phyloP scores from a whole-genome alignment of 495 filamentous ascomycete genomes.

The Neurospora tetraspora region DNA sequence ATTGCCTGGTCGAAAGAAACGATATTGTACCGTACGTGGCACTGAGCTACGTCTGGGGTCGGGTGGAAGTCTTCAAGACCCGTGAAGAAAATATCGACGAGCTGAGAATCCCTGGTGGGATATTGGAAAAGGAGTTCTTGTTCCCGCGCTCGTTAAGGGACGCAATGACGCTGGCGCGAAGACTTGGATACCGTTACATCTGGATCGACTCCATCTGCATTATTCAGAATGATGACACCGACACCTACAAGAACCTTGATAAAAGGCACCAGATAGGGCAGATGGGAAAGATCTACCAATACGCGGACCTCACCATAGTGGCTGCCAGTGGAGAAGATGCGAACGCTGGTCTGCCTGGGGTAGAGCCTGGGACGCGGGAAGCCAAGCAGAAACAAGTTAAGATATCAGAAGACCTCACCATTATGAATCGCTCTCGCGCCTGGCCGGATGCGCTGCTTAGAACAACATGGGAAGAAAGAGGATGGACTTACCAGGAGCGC shows the following conservation, averaged over 20 bases:
- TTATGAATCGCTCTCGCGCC: neutral
- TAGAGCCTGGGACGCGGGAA: neutral
- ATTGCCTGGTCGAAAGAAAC: neutral
- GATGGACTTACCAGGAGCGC: neutral
- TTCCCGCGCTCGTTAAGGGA: neutral
- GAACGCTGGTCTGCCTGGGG: neutral
- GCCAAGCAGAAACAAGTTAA: neutral
- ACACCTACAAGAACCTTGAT: neutral
- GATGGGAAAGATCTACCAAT: conserved; percentile 12
- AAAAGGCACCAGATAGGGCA: conserved; percentile 16
- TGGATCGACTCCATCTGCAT: conserved; percentile 23
- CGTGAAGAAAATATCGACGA: neutral
- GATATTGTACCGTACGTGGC: neutral
- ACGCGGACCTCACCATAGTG: conserved; percentile 1
- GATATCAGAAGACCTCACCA: neutral
- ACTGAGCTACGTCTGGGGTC: neutral
- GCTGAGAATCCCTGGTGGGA: neutral
- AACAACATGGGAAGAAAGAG: neutral
- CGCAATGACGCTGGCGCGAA: neutral
- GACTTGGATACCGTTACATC: conserved; percentile 5
- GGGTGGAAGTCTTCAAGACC: neutral
- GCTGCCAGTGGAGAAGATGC: neutral
- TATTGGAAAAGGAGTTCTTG: neutral
- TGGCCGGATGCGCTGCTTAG: neutral
- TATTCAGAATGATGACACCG: conserved; percentile 18